phyloP scores from a whole-genome alignment of 1,284 basidiomycete genomes.

The Moesziomyces aphidis region DNA sequence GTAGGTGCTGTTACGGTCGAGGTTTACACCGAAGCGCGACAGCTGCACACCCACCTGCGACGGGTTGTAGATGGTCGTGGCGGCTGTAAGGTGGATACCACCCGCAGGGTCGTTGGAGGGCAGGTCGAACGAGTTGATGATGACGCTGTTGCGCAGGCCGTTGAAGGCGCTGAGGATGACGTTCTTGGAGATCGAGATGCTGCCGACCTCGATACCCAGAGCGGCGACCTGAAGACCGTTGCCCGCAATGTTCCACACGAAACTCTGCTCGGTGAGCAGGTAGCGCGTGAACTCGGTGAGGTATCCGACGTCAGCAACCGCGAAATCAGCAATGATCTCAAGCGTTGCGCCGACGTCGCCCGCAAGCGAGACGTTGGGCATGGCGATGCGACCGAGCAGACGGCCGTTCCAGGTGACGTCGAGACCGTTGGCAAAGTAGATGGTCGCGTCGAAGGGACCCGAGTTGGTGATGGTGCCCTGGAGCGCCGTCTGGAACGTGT shows the following conservation, averaged over 20 bases:
- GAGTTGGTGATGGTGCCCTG: constrained; percentile 79
- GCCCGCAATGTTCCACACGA: constrained; percentile 80
- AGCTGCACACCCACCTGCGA: constrained; percentile 81
- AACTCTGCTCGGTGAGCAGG: constrained; percentile 77
- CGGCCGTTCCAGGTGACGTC: constrained; percentile 76
- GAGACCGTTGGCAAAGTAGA: constrained; percentile 77
- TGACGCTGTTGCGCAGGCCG: constrained; percentile 76
- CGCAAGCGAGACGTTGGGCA: constrained; percentile 71
- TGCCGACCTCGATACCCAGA: constrained; percentile 71
- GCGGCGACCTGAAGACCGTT: constrained; percentile 75
- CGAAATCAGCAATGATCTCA: constrained; percentile 74
- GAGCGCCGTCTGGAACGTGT: constrained; percentile 75
- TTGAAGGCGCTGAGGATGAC: constrained; percentile 80
- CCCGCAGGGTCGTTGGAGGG: constrained; percentile 79
- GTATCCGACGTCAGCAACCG: constrained; percentile 74
- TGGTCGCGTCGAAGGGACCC: constrained; percentile 81
- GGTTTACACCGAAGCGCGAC: constrained; percentile 75
- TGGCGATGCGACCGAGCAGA: constrained; percentile 75
- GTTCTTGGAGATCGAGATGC: constrained; percentile 74
- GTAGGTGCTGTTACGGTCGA: constrained; percentile 73
- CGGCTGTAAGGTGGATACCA: constrained; percentile 78
- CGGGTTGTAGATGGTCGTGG: constrained; percentile 77
- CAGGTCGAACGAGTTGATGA: constrained; percentile 78
- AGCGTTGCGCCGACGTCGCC: constrained; percentile 77
- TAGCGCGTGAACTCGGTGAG: constrained; percentile 77